Conservation (phyloP, 139 green algal genomes). For the Chlamydomonas sp. region DNA sequence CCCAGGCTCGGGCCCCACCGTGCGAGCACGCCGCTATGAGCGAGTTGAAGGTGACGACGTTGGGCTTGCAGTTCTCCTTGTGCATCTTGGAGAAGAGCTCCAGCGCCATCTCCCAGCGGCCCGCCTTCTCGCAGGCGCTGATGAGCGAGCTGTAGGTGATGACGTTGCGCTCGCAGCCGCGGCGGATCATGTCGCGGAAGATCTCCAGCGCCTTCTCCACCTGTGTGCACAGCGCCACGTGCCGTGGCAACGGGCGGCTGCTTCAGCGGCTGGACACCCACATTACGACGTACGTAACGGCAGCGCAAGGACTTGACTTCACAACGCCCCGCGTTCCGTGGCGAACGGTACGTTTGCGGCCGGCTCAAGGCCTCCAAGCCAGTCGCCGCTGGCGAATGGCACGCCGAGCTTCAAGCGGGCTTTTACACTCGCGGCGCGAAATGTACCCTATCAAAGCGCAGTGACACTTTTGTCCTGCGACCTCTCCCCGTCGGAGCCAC, state of each 20-base stretch:
- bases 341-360: too few relatives aligned
- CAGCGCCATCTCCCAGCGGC: constrained; percentile 77
- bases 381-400: too few relatives aligned
- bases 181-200: constrained; percentile 75
- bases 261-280: too few relatives aligned
- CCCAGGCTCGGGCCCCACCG: constrained; percentile 33
- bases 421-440: too few relatives aligned
- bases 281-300: too few relatives aligned
- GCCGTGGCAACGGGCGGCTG: too few relatives aligned
- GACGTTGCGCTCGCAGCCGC: constrained; percentile 74
- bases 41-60: constrained; percentile 91
- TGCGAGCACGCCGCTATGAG: constrained; percentile 84
- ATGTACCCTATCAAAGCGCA: too few relatives aligned
- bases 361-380: too few relatives aligned
- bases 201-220: constrained; percentile 76
- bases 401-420: too few relatives aligned
- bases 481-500: constrained; percentile 59
- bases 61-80: constrained; percentile 79
- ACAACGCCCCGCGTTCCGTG: too few relatives aligned
- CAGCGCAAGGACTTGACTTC: too few relatives aligned
- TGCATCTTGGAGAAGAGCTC: constrained; percentile 78
- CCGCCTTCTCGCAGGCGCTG: constrained; percentile 67
- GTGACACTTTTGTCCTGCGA: constrained; percentile 58
- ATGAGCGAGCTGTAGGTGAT: constrained; percentile 82
- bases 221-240: constrained; percentile 10